Percentiles rank a stretch among this genome's conserved stretches.
Evolutionary conservation across 352 stramenopile species (phyloP).

Genomic region (Globisporangium perplexum): DNA sequence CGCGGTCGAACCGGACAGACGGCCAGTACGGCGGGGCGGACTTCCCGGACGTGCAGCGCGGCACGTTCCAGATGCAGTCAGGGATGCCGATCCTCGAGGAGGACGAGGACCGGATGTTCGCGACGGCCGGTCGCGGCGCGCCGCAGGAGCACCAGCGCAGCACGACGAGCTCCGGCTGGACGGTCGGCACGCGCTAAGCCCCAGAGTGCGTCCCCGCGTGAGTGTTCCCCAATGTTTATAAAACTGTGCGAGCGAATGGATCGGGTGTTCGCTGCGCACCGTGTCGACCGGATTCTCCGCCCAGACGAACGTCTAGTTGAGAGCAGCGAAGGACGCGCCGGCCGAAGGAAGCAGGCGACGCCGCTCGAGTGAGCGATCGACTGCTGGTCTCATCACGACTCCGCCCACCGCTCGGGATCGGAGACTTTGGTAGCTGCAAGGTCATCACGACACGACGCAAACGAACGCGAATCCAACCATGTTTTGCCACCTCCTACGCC

Average conservation of each 20-base stretch:
- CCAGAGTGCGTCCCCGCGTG: too few relatives aligned
- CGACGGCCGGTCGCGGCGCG: constrained; percentile 11
- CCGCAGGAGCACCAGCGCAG: constrained; percentile 22
- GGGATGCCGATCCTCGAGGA: constrained; percentile 67
- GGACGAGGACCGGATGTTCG: constrained; percentile 27
- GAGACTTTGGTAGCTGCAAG: too few relatives aligned
- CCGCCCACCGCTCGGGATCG: too few relatives aligned
- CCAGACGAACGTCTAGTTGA: too few relatives aligned
- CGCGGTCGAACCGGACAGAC: constrained; percentile 31
- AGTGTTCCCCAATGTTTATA: not conserved
- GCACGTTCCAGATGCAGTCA: constrained; percentile 50
- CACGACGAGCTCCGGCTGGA: constrained; percentile 51
- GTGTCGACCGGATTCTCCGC: too few relatives aligned
- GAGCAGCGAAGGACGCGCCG: too few relatives aligned
- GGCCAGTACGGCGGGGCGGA: constrained; percentile 24
- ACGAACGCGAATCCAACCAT: not conserved
- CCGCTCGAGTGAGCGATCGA: too few relatives aligned
- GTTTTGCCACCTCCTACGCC: not conserved
- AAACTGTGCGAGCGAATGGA: not conserved
- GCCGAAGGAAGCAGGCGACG: not conserved
- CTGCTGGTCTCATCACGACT: too few relatives aligned
- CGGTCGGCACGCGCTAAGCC: constrained; percentile 16
- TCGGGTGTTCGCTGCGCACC: too few relatives aligned
- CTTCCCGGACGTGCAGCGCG: constrained; percentile 20
- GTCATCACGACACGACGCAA: not conserved